A percentile compares a stretch with the other conserved stretches of the same genome.
These are phyloP conservation scores for Aspergillus ochraceus DNA, from an alignment of 2,329 filamentous ascomycete species.

Conservation along the genomic window DNA sequence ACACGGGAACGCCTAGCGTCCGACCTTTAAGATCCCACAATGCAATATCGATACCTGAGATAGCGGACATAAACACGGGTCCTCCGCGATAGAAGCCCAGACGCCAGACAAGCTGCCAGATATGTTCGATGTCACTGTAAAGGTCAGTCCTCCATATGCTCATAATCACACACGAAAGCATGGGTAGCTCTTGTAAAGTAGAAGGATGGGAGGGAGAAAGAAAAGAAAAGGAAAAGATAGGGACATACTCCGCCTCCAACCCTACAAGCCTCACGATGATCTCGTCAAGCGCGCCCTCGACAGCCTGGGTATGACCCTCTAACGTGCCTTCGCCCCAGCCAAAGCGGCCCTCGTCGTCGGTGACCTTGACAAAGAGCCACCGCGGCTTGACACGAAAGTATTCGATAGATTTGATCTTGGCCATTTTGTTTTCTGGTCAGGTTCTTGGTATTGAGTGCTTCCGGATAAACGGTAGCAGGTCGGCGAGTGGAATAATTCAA, in stretches of 20 bases:
- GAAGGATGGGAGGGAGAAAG: too few relatives aligned
- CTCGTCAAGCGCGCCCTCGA: constrained; percentile 71
- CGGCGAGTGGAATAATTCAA: too few relatives aligned
- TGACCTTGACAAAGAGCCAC: constrained; percentile 78
- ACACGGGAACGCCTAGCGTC: constrained; percentile 65
- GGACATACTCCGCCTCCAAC: constrained; percentile 66
- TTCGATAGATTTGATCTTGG: constrained; percentile 65
- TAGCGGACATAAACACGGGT: constrained; percentile 76
- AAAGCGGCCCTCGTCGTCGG: constrained; percentile 63
- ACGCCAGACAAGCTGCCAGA: constrained; percentile 75
- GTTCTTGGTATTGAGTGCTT: too few relatives aligned
- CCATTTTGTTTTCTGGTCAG: constrained; percentile 47
- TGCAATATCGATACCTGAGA: constrained; percentile 76
- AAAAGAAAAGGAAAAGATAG: not conserved
- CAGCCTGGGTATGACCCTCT: constrained; percentile 72
- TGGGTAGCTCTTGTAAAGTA: not conserved
- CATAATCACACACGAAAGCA: not conserved
- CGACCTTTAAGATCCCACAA: constrained; percentile 77
- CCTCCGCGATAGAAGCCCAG: constrained; percentile 74
- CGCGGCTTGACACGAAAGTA: constrained; percentile 74
- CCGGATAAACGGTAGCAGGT: too few relatives aligned
- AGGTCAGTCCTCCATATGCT: not conserved
- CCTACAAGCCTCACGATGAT: constrained; percentile 63
- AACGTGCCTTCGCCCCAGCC: constrained; percentile 77
- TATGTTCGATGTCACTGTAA: constrained; percentile 71